Conservation (phyloP, 495 filamentous ascomycete species). For the Arthonia radiata region DNA sequence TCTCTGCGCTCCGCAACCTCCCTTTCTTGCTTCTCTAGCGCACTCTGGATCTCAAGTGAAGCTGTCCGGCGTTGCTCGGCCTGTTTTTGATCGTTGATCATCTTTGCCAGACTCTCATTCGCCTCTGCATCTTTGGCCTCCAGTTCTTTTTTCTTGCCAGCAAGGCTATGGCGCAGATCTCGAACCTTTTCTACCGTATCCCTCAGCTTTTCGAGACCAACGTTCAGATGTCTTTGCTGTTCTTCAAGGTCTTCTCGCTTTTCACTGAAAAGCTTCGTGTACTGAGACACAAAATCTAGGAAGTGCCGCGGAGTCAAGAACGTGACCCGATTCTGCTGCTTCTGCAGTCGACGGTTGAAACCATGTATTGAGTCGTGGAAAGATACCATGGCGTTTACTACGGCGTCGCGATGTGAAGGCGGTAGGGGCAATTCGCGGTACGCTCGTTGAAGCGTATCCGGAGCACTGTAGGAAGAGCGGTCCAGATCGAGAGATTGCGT, state of each 20-base stretch:
- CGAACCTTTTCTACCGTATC: conserved; percentile 96
- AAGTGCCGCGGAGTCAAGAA: conserved; percentile 93
- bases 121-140: conserved; percentile 86
- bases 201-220: conserved; percentile 89
- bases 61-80: conserved; percentile 74
- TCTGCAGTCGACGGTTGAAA: conserved; percentile 71
- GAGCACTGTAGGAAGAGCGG: conserved; percentile 57
- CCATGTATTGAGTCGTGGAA: conserved; percentile 81
- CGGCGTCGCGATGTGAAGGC: conserved; percentile 65
- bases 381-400: conserved; percentile 96
- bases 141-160: conserved; percentile 78
- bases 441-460: conserved; percentile 74
- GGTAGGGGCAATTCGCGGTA: conserved; percentile 69
- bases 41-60: conserved; percentile 67
- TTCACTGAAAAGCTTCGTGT: conserved; percentile 90
- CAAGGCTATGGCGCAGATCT: conserved; percentile 69
- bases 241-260: conserved; percentile 97
- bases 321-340: conserved; percentile 73
- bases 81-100: conserved; percentile 91
- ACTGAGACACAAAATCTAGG: conserved; percentile 93
- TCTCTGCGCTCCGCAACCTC: conserved; percentile 66
- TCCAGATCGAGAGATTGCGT: conserved; percentile 91
- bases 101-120: conserved; percentile 86
- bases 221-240: conserved; percentile 91
- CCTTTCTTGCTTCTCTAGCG: conserved; percentile 69